These are phyloP conservation scores for Deinandra increscens DNA, from an alignment of 129 eudicot species.

Conservation along the genomic window DNA sequence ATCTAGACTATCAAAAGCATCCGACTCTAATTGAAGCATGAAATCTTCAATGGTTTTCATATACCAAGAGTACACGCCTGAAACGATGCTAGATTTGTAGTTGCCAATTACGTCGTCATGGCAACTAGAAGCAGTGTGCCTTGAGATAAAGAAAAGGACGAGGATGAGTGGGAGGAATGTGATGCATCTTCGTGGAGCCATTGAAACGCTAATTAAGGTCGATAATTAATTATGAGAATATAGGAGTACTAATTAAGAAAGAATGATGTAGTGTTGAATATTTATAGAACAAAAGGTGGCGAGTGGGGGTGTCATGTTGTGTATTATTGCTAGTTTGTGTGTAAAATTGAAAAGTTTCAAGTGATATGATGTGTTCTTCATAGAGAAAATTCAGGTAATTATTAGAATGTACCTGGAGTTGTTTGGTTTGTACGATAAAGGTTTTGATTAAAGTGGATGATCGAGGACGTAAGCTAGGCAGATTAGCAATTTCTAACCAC, in stretches of 20 bases:
- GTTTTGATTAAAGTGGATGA: no score
- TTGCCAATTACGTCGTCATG: constrained; percentile 15
- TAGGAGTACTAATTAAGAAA: background rate
- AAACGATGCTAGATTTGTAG: background rate
- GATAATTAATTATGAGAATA: background rate
- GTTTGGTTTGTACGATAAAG: no score
- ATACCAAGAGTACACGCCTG: constrained; percentile 5
- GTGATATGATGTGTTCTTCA: background rate
- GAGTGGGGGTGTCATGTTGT: background rate
- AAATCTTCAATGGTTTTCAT: constrained; percentile 8
- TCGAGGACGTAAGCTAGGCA: no score
- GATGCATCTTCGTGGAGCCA: constrained; percentile 21
- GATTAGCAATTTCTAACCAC: no score
- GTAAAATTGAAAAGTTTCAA: background rate
- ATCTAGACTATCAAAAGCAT: constrained; percentile 1
- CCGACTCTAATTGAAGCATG: constrained; percentile 13
- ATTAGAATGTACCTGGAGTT: no score
- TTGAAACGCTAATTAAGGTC: constrained; percentile 6
- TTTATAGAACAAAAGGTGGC: constrained; percentile 20
- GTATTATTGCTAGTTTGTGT: background rate
- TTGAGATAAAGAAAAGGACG: constrained; percentile 22
- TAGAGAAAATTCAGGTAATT: background rate
- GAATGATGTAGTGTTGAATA: constrained; percentile 29
- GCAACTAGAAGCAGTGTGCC: constrained; percentile 16
- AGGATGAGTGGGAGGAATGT: background rate